Evolutionary conservation across 2,329 filamentous ascomycete genomes (phyloP).

Genomic region (Aureobasidium sp.): DNA sequence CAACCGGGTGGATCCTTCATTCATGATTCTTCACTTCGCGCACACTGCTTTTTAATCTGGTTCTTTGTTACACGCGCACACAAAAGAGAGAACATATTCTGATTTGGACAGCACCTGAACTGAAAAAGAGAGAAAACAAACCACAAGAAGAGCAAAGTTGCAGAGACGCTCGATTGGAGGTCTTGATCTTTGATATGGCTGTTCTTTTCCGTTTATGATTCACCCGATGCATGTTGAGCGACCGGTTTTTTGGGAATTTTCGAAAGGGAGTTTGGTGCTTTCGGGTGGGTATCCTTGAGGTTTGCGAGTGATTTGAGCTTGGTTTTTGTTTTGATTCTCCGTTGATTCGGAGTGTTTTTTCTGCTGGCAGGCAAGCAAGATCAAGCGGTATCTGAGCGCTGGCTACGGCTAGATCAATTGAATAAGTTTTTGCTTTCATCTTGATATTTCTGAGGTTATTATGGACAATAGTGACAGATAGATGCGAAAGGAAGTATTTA

Average conservation of each 20-base stretch:
- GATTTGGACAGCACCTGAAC: conserved; percentile 9
- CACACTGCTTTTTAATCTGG: conserved; percentile 1
- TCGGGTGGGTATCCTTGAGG: neutral
- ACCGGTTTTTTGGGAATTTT: neutral
- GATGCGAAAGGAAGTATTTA: neutral
- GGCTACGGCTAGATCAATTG: conserved; percentile 2
- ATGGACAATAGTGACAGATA: neutral
- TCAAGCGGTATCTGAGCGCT: conserved; percentile 5
- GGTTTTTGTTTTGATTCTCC: neutral
- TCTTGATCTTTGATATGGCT: neutral
- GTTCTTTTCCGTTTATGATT: neutral
- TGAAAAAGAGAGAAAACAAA: neutral
- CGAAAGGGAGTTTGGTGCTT: neutral
- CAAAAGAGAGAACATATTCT: neutral
- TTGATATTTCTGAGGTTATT: neutral
- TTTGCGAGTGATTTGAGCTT: neutral
- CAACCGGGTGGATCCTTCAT: neutral
- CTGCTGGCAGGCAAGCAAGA: neutral
- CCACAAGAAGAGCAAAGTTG: neutral
- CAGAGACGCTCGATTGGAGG: neutral
- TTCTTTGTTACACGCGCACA: neutral
- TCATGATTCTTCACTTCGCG: conserved; percentile 1
- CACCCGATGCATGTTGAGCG: neutral
- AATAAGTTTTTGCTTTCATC: neutral
- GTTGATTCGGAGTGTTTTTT: neutral